These are phyloP conservation scores for Ceratocystis destructans DNA, from an alignment of 2,329 filamentous ascomycete genomes.

Conservation along the genomic window DNA sequence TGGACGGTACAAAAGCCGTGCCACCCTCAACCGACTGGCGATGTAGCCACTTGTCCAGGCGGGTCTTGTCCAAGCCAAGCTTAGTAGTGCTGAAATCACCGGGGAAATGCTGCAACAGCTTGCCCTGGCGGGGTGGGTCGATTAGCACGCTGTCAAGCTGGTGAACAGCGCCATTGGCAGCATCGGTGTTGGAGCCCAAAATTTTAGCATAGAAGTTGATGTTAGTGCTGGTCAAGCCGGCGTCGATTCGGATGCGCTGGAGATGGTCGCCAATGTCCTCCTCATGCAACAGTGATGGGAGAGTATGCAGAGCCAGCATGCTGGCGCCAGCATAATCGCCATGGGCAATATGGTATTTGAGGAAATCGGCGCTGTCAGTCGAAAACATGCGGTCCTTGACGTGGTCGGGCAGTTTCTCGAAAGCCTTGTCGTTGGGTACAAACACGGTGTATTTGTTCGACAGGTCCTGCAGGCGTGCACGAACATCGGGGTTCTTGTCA, in stretches of 20 bases:
- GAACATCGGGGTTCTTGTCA: conserved; percentile 55
- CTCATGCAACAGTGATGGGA: conserved; percentile 53
- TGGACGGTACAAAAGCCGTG: conserved; percentile 70
- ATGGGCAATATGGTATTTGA: conserved; percentile 62
- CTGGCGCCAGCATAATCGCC: conserved; percentile 52
- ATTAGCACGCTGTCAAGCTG: conserved; percentile 61
- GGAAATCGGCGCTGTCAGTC: conserved; percentile 36
- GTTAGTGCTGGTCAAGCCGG: conserved; percentile 47
- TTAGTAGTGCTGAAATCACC: conserved; percentile 64
- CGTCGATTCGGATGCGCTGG: conserved; percentile 59
- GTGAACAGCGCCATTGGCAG: conserved; percentile 71
- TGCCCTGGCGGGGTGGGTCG: conserved; percentile 52
- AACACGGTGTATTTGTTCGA: conserved; percentile 63
- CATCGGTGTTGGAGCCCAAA: conserved; percentile 48
- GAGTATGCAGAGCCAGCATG: conserved; percentile 57
- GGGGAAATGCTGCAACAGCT: conserved; percentile 50
- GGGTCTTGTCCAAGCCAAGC: conserved; percentile 60
- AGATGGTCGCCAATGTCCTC: conserved; percentile 46
- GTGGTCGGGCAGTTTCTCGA: conserved; percentile 45
- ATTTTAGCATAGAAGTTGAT: conserved; percentile 69
- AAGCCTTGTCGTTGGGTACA: conserved; percentile 63
- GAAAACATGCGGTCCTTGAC: conserved; percentile 44
- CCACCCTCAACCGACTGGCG: conserved; percentile 44
- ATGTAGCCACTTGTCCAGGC: conserved; percentile 48
- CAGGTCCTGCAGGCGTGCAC: conserved; percentile 61